phyloP scores from a whole-genome alignment of 1,139 yeast genomes.

The Yamadazyma taylorii region DNA sequence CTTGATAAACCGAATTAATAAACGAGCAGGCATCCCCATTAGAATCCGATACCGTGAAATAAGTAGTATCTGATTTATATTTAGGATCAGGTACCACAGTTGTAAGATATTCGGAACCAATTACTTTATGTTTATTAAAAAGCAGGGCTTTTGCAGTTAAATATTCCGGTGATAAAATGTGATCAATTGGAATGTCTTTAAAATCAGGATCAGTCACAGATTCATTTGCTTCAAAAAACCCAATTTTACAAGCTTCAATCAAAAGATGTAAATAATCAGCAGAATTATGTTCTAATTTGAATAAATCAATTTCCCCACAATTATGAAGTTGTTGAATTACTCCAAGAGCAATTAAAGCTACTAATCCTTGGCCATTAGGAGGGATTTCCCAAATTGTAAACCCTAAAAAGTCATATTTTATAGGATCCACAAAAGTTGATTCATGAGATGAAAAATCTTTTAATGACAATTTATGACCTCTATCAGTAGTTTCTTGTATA shows the following conservation, averaged over 20 bases:
- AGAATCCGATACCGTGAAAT: constrained; percentile 65
- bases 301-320: constrained; percentile 44
- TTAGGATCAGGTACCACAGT: constrained; percentile 64
- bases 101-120: constrained; percentile 43
- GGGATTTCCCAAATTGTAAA: constrained; percentile 70
- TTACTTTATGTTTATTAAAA: constrained; percentile 39
- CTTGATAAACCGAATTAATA: constrained; percentile 71
- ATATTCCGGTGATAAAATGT: constrained; percentile 42
- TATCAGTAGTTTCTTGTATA: constrained; percentile 47
- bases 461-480: constrained; percentile 56
- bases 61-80: constrained; percentile 74
- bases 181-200: constrained; percentile 35
- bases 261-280: constrained; percentile 67
- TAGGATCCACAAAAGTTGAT: constrained; percentile 63
- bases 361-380: constrained; percentile 79
- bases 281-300: constrained; percentile 60
- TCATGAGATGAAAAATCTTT: constrained; percentile 57
- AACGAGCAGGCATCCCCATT: constrained; percentile 84
- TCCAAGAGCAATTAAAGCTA: constrained; percentile 72
- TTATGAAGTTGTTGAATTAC: constrained; percentile 57
- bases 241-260: constrained; percentile 69
- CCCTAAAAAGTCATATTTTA: constrained; percentile 47
- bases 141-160: constrained; percentile 50
- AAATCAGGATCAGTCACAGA: constrained; percentile 63
- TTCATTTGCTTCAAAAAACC: constrained; percentile 76